Conservation (phyloP, 345 rosid species). For the Arabis hirsuta region DNA sequence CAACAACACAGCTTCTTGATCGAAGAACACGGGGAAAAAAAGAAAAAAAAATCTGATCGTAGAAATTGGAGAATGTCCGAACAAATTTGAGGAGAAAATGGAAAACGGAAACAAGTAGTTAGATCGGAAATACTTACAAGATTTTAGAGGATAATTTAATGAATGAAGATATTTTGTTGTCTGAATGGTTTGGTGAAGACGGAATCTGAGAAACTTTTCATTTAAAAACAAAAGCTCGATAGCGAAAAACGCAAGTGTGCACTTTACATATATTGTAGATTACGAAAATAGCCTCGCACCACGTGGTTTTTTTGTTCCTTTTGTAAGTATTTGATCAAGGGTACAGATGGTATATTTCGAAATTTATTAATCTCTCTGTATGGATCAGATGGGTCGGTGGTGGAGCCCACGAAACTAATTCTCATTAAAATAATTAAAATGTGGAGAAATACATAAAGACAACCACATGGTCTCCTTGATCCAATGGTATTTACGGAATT, state of each 20-base stretch:
- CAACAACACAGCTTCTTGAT: slow-evolving; percentile 16
- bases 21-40: background rate
- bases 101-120: background rate
- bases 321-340: background rate
- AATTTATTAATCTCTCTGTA: background rate
- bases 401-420: slow-evolving; percentile 34
- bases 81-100: no score
- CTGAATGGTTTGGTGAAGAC: slow-evolving; percentile 29
- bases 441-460: slow-evolving; percentile 30
- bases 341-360: background rate
- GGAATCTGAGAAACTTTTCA: slow-evolving; percentile 24
- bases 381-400: slow-evolving; percentile 51
- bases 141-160: background rate
- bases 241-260: slow-evolving; percentile 50
- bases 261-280: background rate
- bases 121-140: slow-evolving; percentile 15
- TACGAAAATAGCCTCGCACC: slow-evolving; percentile 10
- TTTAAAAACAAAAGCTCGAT: slow-evolving; percentile 13
- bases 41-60: slow-evolving; percentile 7
- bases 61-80: slow-evolving; percentile 1
- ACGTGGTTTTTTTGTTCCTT: background rate
- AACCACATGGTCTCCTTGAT: background rate
- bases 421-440: slow-evolving; percentile 25
- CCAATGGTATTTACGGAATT: slow-evolving; percentile 2
- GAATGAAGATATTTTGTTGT: background rate